Evolutionary conservation across 2,329 filamentous ascomycete genomes (phyloP).

Genomic region (Rhinocladiella similis): DNA sequence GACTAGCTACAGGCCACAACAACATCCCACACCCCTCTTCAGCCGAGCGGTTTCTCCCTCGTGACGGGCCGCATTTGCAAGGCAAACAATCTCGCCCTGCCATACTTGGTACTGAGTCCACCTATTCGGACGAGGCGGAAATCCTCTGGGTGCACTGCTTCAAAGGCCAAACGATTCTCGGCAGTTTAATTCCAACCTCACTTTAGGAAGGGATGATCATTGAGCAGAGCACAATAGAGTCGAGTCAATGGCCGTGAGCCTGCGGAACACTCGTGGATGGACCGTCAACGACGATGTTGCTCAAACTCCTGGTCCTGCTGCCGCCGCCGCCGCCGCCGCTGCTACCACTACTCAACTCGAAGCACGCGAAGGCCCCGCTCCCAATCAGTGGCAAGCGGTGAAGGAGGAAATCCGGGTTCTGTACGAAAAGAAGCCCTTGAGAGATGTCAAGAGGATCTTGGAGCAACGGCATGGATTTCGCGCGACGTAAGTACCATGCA

Average conservation of each 20-base stretch:
- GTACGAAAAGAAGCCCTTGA: slow-evolving; percentile 27
- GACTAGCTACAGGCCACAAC: slow-evolving; percentile 7
- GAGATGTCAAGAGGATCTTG: slow-evolving; percentile 25
- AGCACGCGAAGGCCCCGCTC: slow-evolving; percentile 25
- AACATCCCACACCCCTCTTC: slow-evolving; percentile 14
- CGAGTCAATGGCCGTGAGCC: slow-evolving; percentile 25
- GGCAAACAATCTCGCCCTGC: slow-evolving; percentile 16
- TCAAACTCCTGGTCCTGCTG: slow-evolving; percentile 6
- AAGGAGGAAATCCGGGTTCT: slow-evolving; percentile 26
- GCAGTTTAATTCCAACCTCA: slow-evolving; percentile 14
- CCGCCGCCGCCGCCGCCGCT: slow-evolving; percentile 1
- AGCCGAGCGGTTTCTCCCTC: slow-evolving; percentile 8
- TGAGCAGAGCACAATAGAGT: slow-evolving; percentile 10
- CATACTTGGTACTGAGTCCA: background rate
- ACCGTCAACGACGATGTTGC: slow-evolving; percentile 17
- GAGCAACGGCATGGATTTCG: slow-evolving; percentile 27
- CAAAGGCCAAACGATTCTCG: slow-evolving; percentile 9
- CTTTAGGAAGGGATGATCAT: slow-evolving; percentile 24
- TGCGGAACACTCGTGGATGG: slow-evolving; percentile 16
- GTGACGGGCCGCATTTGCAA: slow-evolving; percentile 18
- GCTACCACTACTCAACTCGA: slow-evolving; percentile 17
- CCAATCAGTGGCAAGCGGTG: slow-evolving; percentile 26
- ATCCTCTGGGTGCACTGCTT: slow-evolving; percentile 1
- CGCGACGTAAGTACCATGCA: slow-evolving; percentile 27
- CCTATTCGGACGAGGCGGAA: slow-evolving; percentile 1